Percentiles rank a stretch among this genome's conserved stretches.
These are phyloP conservation scores for Hypoxylon sp. DNA, from an alignment of 2,329 filamentous ascomycete genomes.

Conservation along the genomic window DNA sequence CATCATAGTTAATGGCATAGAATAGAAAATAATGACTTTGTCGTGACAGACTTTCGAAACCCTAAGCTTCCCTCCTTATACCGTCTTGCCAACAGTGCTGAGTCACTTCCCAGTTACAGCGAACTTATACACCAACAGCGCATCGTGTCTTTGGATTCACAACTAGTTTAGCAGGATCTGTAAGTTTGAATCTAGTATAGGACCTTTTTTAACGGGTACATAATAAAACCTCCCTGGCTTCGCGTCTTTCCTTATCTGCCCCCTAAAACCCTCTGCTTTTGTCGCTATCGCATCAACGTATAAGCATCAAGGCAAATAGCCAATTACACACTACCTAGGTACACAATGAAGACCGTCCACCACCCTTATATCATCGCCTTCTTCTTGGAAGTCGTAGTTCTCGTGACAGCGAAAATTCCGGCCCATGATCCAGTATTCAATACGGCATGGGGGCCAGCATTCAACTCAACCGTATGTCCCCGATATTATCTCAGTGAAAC, in stretches of 20 bases:
- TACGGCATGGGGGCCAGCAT: neutral
- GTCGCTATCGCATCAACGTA: neutral
- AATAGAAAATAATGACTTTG: neutral
- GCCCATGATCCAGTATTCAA: neutral
- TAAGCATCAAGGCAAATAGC: neutral
- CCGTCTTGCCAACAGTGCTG: neutral
- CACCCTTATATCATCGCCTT: neutral
- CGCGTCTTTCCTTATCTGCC: neutral
- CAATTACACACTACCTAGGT: neutral
- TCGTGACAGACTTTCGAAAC: neutral
- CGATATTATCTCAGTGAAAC: conserved; percentile 12
- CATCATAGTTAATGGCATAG: neutral
- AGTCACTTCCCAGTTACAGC: neutral
- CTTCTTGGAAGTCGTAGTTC: neutral
- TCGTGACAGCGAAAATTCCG: neutral
- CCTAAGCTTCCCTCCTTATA: neutral
- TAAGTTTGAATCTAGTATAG: neutral
- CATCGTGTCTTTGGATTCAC: neutral
- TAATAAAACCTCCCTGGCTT: neutral
- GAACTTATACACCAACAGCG: neutral
- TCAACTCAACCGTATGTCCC: conserved; percentile 9
- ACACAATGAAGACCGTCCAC: conserved; percentile 10
- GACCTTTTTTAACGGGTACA: neutral
- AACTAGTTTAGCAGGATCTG: neutral
- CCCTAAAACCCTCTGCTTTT: neutral